phyloP scores from a whole-genome alignment of 2,329 filamentous ascomycete genomes.

The Nemania bipapillata region DNA sequence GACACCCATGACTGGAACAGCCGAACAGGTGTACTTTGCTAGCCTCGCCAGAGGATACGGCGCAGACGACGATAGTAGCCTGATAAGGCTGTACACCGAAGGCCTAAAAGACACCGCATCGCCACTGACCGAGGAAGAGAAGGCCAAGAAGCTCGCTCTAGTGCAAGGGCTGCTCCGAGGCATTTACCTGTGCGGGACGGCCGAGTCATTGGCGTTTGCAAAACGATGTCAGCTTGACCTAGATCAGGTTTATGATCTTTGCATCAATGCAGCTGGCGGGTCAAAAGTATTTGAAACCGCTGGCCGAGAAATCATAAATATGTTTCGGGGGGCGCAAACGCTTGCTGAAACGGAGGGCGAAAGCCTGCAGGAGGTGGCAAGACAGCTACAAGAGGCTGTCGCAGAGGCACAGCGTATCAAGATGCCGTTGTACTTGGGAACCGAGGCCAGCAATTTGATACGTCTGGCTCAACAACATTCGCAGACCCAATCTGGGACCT shows the following conservation, averaged over 20 bases:
- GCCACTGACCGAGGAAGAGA: constrained; percentile 48
- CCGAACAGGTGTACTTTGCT: constrained; percentile 73
- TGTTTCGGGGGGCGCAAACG: constrained; percentile 45
- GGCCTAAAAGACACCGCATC: constrained; percentile 51
- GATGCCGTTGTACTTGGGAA: constrained; percentile 56
- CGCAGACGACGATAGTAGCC: constrained; percentile 57
- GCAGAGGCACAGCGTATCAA: constrained; percentile 58
- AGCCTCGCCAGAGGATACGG: constrained; percentile 67
- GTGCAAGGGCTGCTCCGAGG: constrained; percentile 57
- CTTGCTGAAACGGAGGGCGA: constrained; percentile 36
- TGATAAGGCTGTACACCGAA: constrained; percentile 58
- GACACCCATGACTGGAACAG: constrained; percentile 68
- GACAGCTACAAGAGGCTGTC: constrained; percentile 53
- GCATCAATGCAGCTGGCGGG: constrained; percentile 59
- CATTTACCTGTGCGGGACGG: constrained; percentile 58
- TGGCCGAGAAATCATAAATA: constrained; percentile 55
- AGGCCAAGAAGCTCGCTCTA: constrained; percentile 55
- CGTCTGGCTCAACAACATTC: constrained; percentile 47
- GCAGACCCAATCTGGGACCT: constrained; percentile 35
- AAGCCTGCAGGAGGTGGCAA: constrained; percentile 48
- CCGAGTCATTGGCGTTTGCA: constrained; percentile 58
- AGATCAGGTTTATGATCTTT: constrained; percentile 59
- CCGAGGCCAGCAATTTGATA: constrained; percentile 55
- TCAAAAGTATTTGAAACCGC: constrained; percentile 54
- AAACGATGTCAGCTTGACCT: constrained; percentile 57